phyloP scores from a whole-genome alignment of 805 yeast genomes.

The Suhomyces xylopsoci region DNA sequence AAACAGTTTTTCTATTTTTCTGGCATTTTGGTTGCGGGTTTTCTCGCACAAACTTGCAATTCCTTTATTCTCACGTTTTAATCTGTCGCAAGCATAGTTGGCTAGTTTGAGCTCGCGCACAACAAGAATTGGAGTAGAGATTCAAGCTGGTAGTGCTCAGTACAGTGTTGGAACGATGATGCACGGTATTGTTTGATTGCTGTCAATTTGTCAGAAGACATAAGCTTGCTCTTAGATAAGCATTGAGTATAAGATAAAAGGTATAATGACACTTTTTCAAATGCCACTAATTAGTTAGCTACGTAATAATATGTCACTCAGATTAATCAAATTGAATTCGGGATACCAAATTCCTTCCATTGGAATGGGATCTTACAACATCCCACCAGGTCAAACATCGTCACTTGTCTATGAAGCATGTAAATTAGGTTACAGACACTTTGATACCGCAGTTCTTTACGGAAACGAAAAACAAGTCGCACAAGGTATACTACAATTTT shows the following conservation, averaged over 20 bases:
- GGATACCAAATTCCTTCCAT: constrained; percentile 42
- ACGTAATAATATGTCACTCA: background rate
- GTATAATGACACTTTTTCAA: background rate
- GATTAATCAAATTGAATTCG: constrained; percentile 22
- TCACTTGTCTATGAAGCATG: constrained; percentile 55
- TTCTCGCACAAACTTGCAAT: background rate
- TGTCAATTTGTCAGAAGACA: background rate
- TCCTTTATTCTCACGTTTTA: background rate
- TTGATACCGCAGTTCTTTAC: constrained; percentile 73
- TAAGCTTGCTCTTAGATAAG: background rate
- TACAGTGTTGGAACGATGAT: background rate
- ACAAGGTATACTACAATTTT: constrained; percentile 48
- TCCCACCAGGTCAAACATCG: constrained; percentile 30
- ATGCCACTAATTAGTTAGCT: background rate
- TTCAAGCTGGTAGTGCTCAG: background rate
- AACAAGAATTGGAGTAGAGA: background rate
- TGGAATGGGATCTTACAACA: constrained; percentile 51
- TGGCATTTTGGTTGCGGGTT: background rate
- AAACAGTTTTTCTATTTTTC: background rate
- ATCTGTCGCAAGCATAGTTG: background rate
- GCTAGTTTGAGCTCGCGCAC: background rate
- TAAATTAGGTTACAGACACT: constrained; percentile 64
- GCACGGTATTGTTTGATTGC: background rate
- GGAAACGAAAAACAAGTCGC: constrained; percentile 70
- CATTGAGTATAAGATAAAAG: background rate